phyloP scores from a whole-genome alignment of 331 rosid species.

The Pyrus hybrid region DNA sequence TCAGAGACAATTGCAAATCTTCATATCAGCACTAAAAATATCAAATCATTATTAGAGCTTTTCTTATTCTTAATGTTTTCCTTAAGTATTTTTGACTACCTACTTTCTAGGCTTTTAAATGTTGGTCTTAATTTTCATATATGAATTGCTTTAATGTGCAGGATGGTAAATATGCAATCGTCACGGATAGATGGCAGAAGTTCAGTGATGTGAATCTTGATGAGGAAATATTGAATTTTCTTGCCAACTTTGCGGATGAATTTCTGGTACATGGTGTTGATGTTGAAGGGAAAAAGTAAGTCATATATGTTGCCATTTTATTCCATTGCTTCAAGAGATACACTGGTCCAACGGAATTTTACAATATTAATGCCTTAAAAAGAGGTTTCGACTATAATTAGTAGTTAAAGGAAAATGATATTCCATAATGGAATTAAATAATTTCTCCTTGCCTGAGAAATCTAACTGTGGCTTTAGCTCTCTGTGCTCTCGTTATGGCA shows the following conservation, averaged over 20 bases:
- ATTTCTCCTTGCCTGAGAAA: neutral
- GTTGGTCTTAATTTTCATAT: neutral
- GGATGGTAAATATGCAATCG: constrained; percentile 86
- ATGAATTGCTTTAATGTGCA: constrained; percentile 24
- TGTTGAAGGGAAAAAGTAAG: constrained; percentile 96
- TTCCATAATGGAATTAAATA: neutral
- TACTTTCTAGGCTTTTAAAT: neutral
- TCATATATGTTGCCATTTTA: neutral
- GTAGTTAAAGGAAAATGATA: neutral
- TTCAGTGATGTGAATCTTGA: constrained; percentile 74
- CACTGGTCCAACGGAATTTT: too few relatives aligned
- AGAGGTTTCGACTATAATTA: neutral
- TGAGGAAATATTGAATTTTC: constrained; percentile 51
- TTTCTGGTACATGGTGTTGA: constrained; percentile 96
- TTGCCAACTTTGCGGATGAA: constrained; percentile 81
- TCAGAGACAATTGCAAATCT: neutral
- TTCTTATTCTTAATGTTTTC: neutral
- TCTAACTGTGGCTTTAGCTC: neutral
- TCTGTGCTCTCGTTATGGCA: neutral
- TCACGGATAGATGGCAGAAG: constrained; percentile 97
- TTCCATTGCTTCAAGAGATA: neutral
- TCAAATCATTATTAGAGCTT: neutral
- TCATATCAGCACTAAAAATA: neutral
- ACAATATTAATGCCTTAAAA: neutral
- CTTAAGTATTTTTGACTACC: neutral